These are phyloP conservation scores for Russula dissimulans DNA, from an alignment of 768 basidiomycete genomes.

Conservation along the genomic window DNA sequence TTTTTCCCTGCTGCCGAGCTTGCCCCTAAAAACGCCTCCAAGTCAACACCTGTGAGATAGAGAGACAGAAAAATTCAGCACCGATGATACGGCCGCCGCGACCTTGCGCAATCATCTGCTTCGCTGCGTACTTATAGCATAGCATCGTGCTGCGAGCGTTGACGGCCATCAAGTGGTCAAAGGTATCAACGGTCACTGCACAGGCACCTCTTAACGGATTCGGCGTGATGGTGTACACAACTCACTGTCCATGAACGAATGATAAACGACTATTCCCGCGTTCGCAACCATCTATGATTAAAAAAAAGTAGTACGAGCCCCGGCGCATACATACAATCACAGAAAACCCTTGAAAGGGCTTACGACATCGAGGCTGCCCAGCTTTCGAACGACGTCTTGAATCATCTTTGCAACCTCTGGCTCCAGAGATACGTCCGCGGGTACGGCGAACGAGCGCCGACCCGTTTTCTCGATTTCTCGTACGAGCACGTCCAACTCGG, in stretches of 20 bases:
- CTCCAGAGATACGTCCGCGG: slow-evolving; percentile 13
- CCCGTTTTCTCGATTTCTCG: slow-evolving; percentile 7
- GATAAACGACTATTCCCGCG: background rate
- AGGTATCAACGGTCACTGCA: slow-evolving; percentile 3
- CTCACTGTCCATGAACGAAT: background rate
- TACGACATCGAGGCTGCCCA: slow-evolving; percentile 16
- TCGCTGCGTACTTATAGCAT: slow-evolving; percentile 22
- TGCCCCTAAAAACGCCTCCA: background rate
- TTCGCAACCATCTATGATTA: slow-evolving; percentile 18
- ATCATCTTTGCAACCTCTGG: slow-evolving; percentile 3
- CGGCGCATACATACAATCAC: too few relatives aligned
- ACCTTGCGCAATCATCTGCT: slow-evolving; percentile 22
- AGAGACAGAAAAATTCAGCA: background rate
- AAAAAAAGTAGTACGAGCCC: too few relatives aligned
- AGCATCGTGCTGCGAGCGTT: slow-evolving; percentile 17
- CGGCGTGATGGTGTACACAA: too few relatives aligned
- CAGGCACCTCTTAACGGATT: too few relatives aligned
- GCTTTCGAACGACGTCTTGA: background rate
- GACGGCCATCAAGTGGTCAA: slow-evolving; percentile 1
- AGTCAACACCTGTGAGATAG: background rate
- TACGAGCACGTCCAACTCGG: background rate
- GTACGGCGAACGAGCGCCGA: slow-evolving; percentile 3
- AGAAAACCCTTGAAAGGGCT: background rate
- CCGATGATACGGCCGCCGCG: slow-evolving; percentile 12
- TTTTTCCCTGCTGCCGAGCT: slow-evolving; percentile 10